A percentile compares a stretch with the other conserved stretches of the same genome.
These are phyloP conservation scores for Hortiboletus flavorubellus DNA, from an alignment of 768 basidiomycete genomes.

Conservation along the genomic window DNA sequence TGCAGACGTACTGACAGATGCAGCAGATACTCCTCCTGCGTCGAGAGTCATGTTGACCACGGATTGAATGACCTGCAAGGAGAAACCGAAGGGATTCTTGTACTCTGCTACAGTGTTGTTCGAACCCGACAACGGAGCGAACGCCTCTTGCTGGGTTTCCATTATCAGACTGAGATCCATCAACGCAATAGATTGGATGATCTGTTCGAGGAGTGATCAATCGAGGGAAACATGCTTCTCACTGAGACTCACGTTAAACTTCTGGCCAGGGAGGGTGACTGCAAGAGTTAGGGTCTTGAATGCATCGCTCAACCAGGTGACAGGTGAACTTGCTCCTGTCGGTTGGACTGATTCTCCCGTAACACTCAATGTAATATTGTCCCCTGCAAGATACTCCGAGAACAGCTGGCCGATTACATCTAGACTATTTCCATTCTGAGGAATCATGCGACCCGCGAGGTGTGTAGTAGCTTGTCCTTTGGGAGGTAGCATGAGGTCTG, in stretches of 20 bases:
- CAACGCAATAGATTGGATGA: conserved; percentile 62
- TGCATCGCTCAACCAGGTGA: conserved; percentile 65
- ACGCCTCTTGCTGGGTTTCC: conserved; percentile 49
- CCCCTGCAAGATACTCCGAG: conserved; percentile 58
- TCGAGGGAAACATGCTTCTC: not conserved
- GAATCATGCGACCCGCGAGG: conserved; percentile 61
- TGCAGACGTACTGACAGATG: conserved; percentile 39
- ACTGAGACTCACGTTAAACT: conserved; percentile 40
- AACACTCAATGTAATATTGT: conserved; percentile 59
- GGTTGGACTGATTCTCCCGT: conserved; percentile 62
- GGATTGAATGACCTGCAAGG: conserved; percentile 57
- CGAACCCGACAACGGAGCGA: conserved; percentile 59
- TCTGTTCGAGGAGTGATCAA: conserved; percentile 28
- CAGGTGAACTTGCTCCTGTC: conserved; percentile 44
- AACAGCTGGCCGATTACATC: conserved; percentile 59
- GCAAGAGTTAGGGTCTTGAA: conserved; percentile 62
- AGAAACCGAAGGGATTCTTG: conserved; percentile 76
- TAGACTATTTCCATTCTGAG: conserved; percentile 54
- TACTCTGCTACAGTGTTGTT: conserved; percentile 53
- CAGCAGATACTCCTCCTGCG: conserved; percentile 46
- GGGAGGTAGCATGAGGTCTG: conserved; percentile 48
- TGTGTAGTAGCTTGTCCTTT: conserved; percentile 46
- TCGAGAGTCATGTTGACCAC: conserved; percentile 53
- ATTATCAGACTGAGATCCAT: conserved; percentile 55
- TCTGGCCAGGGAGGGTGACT: conserved; percentile 61